These are phyloP conservation scores for Brettanomyces sp. DNA, from an alignment of 805 yeast species.

Conservation along the genomic window DNA sequence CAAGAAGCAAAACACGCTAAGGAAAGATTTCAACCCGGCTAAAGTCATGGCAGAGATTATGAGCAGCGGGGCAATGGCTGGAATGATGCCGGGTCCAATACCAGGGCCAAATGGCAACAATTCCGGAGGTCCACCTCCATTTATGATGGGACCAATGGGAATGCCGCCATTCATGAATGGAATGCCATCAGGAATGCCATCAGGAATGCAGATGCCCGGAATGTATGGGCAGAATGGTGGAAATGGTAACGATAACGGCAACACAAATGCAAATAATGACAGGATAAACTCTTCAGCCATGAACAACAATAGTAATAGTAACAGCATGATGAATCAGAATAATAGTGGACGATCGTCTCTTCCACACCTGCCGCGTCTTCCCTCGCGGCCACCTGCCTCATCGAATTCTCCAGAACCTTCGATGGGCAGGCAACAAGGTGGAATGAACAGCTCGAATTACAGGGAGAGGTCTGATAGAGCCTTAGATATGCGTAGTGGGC, in stretches of 20 bases:
- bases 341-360: background rate
- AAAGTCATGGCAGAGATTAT: constrained; percentile 61
- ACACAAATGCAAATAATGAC: background rate
- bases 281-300: background rate
- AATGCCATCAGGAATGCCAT: constrained; percentile 7
- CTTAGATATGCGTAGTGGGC: constrained; percentile 13
- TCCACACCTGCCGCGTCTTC: constrained; percentile 11
- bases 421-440: background rate
- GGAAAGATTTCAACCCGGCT: constrained; percentile 76
- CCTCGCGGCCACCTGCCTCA: constrained; percentile 16
- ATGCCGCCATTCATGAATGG: constrained; percentile 18
- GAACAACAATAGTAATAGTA: background rate
- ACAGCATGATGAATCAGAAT: background rate
- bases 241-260: background rate
- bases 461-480: constrained; percentile 23
- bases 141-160: constrained; percentile 15
- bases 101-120: constrained; percentile 10
- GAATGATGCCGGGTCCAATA: constrained; percentile 20
- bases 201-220: constrained; percentile 1
- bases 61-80: constrained; percentile 24
- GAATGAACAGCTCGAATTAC: constrained; percentile 8
- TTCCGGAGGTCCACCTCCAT: constrained; percentile 11
- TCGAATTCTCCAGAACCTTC: constrained; percentile 12
- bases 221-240: background rate
- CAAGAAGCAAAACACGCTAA: constrained; percentile 70